phyloP scores from a whole-genome alignment of 140 eudicot species.

The Ambrosia hybrid region DNA sequence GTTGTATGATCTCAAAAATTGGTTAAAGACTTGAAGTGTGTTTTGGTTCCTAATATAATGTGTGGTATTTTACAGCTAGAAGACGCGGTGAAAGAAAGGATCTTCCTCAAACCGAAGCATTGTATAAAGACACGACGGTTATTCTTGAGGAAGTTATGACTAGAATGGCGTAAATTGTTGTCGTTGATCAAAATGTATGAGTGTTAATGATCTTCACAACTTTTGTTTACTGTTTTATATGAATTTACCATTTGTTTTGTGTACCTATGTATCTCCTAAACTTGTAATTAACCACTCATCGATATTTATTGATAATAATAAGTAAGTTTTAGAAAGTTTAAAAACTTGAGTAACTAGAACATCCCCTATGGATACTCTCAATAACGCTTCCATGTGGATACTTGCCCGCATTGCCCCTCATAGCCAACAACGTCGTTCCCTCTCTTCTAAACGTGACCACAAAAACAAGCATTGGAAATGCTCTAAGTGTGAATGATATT shows the following conservation, averaged over 20 bases:
- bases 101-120: conserved; percentile 49
- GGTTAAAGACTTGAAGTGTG: not conserved
- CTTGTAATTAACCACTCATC: too few relatives aligned
- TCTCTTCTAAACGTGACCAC: too few relatives aligned
- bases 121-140: conserved; percentile 55
- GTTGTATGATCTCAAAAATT: not conserved
- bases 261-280: too few relatives aligned
- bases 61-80: conserved; percentile 50
- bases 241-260: too few relatives aligned
- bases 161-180: conserved; percentile 63
- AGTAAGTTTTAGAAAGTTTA: too few relatives aligned
- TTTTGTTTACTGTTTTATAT: not conserved
- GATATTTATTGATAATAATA: too few relatives aligned
- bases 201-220: conserved; percentile 10
- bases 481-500: too few relatives aligned
- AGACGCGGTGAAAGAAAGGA: conserved; percentile 61
- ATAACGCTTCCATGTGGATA: not conserved
- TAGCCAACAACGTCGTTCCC: too few relatives aligned
- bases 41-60: not conserved
- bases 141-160: conserved; percentile 80
- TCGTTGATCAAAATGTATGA: conserved; percentile 7
- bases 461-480: too few relatives aligned
- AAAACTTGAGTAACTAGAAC: too few relatives aligned
- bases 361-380: not conserved
- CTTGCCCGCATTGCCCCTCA: not conserved